Evolutionary conservation across 2,329 filamentous ascomycete species (phyloP), one percentile per base, ranked within the genome.

Genomic region (Epichloe coenophiala): DNA sequence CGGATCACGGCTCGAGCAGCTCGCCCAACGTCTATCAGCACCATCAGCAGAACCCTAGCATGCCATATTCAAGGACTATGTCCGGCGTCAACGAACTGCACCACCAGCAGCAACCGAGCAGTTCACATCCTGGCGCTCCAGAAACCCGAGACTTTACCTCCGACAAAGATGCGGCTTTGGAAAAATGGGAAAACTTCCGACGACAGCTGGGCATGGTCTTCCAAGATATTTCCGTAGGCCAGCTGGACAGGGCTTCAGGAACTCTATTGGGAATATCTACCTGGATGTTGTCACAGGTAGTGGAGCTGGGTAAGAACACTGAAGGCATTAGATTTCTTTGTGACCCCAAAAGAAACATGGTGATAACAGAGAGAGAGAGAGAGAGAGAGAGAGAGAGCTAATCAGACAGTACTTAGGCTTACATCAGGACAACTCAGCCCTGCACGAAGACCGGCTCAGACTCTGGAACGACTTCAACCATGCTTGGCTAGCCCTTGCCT

Each of bases 391-490:
- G 15, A 39, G 23, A 27, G 33, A 39, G 27, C 46, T 48, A 15
- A 48, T 38, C 13, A 42, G 11, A 8, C 15, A 4, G 15, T 23
- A n/a, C n/a, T 19, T 21, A 53, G 89, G 88, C 52, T 80, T 97
- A 60, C 83, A 86, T 57, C 81, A 84, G 61, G 90, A 97, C 70
- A 85, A 95, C 65, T 80, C 86, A 62, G 74, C 75, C 49, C 76
- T 88, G 51, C 82, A 93, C 61, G 70, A 76, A 51, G 84, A 93
- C 58, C 83, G 89, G 50, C 77, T 95, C 57, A 83, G 84, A 61
- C 71, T 97, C 6, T 98, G 93, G 93, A 83, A 86, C 60, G 86
- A 96, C 58, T 95, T 97, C 71, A 97, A 98, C 66, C 78, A 88
- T 52, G 89, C 87, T 53, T 97, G 91, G 91, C 76, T 96, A 38